Evolutionary conservation across 2,329 filamentous ascomycete genomes (phyloP).

Genomic region (Microcera coccophila): DNA sequence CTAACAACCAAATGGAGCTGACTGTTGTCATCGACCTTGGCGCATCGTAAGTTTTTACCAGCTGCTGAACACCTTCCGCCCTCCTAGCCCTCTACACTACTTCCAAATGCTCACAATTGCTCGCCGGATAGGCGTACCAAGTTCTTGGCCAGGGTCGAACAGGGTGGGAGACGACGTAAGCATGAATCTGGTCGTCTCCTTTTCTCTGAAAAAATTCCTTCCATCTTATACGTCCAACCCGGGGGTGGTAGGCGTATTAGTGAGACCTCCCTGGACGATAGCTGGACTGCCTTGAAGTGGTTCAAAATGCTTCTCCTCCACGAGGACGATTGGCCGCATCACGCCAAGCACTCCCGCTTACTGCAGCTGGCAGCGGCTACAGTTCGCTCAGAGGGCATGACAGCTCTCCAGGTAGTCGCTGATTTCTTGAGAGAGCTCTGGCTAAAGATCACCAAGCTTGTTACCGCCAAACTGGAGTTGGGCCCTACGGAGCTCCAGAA

Average conservation of each 20-base stretch:
- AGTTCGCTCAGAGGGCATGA: not conserved
- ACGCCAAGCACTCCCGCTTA: not conserved
- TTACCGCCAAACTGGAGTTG: not conserved
- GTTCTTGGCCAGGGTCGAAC: too few species aligned
- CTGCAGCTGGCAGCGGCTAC: not conserved
- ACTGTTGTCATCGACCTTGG: not conserved
- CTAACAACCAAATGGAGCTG: not conserved
- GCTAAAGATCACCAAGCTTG: not conserved
- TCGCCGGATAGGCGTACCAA: not conserved
- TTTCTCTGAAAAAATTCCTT: too few species aligned
- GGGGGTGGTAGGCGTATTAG: not conserved
- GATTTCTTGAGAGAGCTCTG: not conserved
- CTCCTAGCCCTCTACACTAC: too few species aligned
- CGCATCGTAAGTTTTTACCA: not conserved
- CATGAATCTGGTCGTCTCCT: too few species aligned
- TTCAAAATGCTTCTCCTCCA: not conserved
- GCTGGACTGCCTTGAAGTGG: not conserved
- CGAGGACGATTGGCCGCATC: not conserved
- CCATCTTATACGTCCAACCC: not conserved
- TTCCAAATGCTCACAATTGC: not conserved
- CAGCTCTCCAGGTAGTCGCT: not conserved
- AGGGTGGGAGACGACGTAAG: too few species aligned
- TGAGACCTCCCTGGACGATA: not conserved
- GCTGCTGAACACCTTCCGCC: too few species aligned
- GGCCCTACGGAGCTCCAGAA: not conserved